Evolutionary conservation across 441 rosid species (phyloP).

Genomic region (Metrosideros polymorpha): DNA sequence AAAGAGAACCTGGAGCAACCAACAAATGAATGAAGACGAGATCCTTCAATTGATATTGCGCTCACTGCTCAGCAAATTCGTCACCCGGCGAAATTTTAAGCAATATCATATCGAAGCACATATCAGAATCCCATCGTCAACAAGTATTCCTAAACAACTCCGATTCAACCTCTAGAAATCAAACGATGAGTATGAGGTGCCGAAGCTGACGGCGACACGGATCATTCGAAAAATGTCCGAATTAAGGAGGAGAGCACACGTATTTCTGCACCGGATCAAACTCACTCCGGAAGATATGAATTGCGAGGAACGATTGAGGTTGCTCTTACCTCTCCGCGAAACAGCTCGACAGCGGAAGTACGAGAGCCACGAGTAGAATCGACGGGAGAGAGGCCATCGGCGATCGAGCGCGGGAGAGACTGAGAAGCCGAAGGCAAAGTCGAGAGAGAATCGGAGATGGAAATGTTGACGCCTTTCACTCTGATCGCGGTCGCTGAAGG

Average conservation of each 20-base stretch:
- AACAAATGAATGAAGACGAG: not conserved
- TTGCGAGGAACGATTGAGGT: not conserved
- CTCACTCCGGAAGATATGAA: not conserved
- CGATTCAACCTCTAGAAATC: not conserved
- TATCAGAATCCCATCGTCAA: not conserved
- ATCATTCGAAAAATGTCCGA: not conserved
- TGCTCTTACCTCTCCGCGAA: conserved; percentile 35
- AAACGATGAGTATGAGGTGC: not conserved
- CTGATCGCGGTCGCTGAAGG: not conserved
- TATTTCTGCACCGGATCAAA: not conserved
- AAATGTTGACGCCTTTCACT: not conserved
- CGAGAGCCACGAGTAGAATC: conserved; percentile 18
- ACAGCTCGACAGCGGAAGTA: conserved; percentile 19
- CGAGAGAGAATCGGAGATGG: not conserved
- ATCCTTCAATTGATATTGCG: not conserved
- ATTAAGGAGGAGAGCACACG: not conserved
- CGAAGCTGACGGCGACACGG: not conserved
- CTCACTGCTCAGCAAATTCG: not conserved
- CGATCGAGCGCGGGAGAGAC: not conserved
- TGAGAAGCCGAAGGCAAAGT: not conserved
- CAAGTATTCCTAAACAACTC: not conserved
- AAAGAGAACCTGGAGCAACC: not conserved
- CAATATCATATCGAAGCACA: not conserved
- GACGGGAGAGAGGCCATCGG: conserved; percentile 32
- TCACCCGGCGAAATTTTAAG: not conserved